Conservation (phyloP, 1,284 basidiomycete species). For the Puccinia polysora region DNA sequence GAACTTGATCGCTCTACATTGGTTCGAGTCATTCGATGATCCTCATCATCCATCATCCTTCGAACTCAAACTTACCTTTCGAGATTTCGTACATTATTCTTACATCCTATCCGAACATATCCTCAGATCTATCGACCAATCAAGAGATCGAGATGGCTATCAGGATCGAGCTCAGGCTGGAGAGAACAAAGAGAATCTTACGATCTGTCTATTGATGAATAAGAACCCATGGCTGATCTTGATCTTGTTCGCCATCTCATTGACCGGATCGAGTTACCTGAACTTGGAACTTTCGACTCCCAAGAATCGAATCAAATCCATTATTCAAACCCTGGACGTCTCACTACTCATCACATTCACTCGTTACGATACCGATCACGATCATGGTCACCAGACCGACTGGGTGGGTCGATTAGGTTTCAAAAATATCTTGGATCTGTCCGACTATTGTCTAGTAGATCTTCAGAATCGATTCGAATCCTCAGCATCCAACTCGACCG, state of each 20-base stretch:
- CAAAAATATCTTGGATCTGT: constrained; percentile 34
- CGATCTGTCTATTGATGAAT: constrained; percentile 43
- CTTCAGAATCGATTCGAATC: background rate
- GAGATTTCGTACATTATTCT: constrained; percentile 16
- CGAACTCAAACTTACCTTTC: constrained; percentile 10
- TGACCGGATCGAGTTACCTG: constrained; percentile 46
- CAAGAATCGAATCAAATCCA: constrained; percentile 43
- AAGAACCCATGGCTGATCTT: constrained; percentile 47
- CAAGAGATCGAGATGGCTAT: background rate
- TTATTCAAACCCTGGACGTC: constrained; percentile 43
- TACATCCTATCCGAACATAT: constrained; percentile 22
- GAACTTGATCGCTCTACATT: constrained; percentile 2
- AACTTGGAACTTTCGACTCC: constrained; percentile 48
- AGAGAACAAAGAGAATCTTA: background rate
- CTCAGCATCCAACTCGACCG: background rate
- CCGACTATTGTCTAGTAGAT: constrained; percentile 7
- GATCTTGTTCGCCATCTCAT: constrained; percentile 46
- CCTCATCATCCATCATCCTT: background rate
- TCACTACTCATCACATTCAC: constrained; percentile 42
- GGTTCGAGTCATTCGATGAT: constrained; percentile 14
- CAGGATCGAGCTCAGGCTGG: too few relatives aligned
- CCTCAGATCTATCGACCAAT: background rate
- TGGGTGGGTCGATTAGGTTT: constrained; percentile 38
- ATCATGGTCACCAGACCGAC: constrained; percentile 19
- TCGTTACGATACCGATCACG: constrained; percentile 44